phyloP scores from a whole-genome alignment of 2,329 filamentous ascomycete genomes.

The Cladosporium oxysporum region DNA sequence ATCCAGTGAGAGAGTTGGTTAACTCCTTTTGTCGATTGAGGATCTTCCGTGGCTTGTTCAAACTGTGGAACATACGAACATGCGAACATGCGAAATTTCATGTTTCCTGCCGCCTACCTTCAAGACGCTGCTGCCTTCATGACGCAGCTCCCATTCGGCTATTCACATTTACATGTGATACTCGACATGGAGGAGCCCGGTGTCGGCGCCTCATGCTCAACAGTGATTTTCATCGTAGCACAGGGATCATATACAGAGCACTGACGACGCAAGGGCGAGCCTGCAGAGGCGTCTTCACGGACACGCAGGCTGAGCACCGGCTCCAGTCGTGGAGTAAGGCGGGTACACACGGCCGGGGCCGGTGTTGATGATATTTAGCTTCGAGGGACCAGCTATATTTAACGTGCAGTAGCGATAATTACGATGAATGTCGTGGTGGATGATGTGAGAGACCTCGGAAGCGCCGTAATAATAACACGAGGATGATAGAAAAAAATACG shows the following conservation, averaged over 20 bases:
- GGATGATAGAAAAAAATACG: neutral
- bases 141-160: neutral
- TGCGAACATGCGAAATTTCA: no score
- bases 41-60: neutral
- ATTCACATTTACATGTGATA: no score
- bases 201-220: neutral
- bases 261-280: neutral
- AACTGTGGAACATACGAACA: no score
- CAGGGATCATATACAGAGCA: neutral
- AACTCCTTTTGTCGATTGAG: neutral
- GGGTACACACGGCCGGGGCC: conserved; percentile 8
- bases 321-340: neutral
- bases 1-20: neutral
- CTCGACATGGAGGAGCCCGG: neutral
- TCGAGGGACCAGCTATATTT: neutral
- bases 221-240: neutral
- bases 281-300: conserved; percentile 9
- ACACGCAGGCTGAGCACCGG: neutral
- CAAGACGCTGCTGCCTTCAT: neutral
- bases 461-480: neutral
- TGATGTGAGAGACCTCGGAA: neutral
- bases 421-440: neutral
- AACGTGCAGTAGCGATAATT: neutral
- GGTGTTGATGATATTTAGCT: neutral
- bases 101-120: no score